Percentiles rank a stretch among this genome's conserved stretches.
phyloP scores from a whole-genome alignment of 192 early-diverging fungal genomes.

The Entophlyctis luteolus region DNA sequence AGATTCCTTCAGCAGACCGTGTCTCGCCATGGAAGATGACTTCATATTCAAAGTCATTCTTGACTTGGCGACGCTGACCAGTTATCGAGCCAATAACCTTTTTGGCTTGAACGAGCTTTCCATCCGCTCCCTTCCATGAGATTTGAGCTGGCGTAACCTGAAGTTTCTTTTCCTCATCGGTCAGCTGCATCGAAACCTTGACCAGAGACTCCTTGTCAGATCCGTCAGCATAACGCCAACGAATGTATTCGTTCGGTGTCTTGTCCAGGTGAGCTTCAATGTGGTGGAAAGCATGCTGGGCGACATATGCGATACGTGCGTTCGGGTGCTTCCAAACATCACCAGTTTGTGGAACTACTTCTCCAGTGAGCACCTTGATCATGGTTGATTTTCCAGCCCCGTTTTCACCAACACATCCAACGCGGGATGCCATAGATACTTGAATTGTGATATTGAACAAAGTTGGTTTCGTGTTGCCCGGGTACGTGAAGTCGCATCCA shows the following conservation, averaged over 20 bases:
- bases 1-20: conserved; percentile 43
- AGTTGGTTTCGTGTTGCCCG: conserved; percentile 56
- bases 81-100: conserved; percentile 36
- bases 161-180: conserved; percentile 60
- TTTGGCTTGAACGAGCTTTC: conserved; percentile 32
- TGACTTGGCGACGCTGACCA: conserved; percentile 69
- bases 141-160: conserved; percentile 34
- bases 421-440: conserved; percentile 72
- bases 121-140: conserved; percentile 25
- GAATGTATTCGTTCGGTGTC: conserved; percentile 79
- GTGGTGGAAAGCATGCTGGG: conserved; percentile 86
- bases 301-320: conserved; percentile 80
- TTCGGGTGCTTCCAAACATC: conserved; percentile 77
- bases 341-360: conserved; percentile 64
- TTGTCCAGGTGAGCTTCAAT: conserved; percentile 78
- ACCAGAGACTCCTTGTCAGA: conserved; percentile 71
- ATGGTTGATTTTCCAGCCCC: conserved; percentile 84
- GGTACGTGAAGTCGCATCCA: conserved; percentile 75
- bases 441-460: conserved; percentile 64
- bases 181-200: conserved; percentile 66
- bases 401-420: conserved; percentile 77
- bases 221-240: conserved; percentile 77
- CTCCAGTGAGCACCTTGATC: conserved; percentile 78
- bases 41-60: conserved; percentile 79
- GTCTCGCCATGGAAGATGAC: conserved; percentile 71